A percentile compares a stretch with the other conserved stretches of the same genome.
Conservation (phyloP, 176 grass and related monocot genomes). For the Aegilops speltoides region DNA sequence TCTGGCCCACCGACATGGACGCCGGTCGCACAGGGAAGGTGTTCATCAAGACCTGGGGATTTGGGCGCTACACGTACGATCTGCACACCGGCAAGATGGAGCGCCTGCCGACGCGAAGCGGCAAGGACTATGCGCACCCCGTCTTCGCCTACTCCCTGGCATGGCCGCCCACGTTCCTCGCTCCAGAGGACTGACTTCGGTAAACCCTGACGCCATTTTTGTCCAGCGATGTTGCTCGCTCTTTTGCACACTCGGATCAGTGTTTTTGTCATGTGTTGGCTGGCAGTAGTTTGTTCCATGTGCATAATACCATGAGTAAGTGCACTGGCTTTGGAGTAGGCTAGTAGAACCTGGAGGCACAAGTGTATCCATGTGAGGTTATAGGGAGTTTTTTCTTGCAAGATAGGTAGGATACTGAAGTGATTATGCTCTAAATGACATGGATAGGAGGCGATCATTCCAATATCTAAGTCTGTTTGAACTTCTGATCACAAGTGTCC, state of each 20-base stretch:
- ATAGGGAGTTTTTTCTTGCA: neutral
- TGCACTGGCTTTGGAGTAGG: neutral
- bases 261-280: neutral
- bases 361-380: neutral
- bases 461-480: neutral
- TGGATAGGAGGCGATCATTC: neutral
- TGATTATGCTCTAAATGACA: neutral
- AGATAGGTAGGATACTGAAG: neutral
- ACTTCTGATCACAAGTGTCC: neutral
- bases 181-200: neutral
- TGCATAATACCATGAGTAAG: neutral
- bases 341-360: neutral
- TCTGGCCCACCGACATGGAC: constrained; percentile 28
- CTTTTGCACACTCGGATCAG: neutral
- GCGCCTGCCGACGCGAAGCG: neutral
- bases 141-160: neutral
- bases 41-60: constrained; percentile 7
- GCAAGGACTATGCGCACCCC: constrained; percentile 2
- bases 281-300: neutral
- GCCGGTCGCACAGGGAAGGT: constrained; percentile 10
- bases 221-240: neutral
- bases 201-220: neutral
- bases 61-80: constrained; percentile 9
- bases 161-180: constrained; percentile 1
- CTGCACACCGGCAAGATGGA: neutral